These are phyloP conservation scores for Xylona heveae DNA, from an alignment of 495 filamentous ascomycete genomes.

Conservation along the genomic window DNA sequence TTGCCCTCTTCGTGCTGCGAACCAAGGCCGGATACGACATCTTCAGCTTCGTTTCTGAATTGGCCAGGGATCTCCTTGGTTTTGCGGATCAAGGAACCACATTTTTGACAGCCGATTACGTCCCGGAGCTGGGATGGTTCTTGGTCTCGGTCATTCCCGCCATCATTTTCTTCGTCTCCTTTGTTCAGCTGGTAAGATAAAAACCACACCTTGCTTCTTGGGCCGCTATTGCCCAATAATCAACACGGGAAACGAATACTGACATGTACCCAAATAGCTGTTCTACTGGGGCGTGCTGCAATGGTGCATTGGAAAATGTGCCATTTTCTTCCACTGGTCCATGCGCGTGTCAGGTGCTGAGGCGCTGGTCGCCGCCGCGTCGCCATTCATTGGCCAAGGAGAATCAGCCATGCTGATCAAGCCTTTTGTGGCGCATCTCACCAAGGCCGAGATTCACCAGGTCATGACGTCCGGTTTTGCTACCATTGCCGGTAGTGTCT, in stretches of 20 bases:
- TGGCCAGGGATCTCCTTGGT: slow-evolving; percentile 46
- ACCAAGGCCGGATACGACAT: slow-evolving; percentile 63
- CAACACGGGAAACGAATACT: too few relatives aligned
- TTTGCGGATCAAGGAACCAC: slow-evolving; percentile 47
- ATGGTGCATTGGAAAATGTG: slow-evolving; percentile 74
- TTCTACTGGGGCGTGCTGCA: slow-evolving; percentile 63
- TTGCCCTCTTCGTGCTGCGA: slow-evolving; percentile 71
- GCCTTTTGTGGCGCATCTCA: slow-evolving; percentile 66
- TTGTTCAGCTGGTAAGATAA: slow-evolving; percentile 40
- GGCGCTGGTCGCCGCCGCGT: slow-evolving; percentile 80
- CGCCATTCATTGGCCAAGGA: slow-evolving; percentile 84
- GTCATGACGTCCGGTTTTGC: slow-evolving; percentile 66
- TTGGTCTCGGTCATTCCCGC: slow-evolving; percentile 51
- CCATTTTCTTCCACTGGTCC: slow-evolving; percentile 75
- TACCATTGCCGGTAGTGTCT: slow-evolving; percentile 37
- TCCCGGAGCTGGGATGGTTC: slow-evolving; percentile 34
- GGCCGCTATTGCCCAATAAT: background rate
- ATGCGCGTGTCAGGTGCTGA: slow-evolving; percentile 85
- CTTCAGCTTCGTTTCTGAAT: slow-evolving; percentile 60
- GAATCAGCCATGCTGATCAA: slow-evolving; percentile 84
- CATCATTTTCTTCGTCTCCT: slow-evolving; percentile 81
- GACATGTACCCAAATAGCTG: slow-evolving; percentile 15
- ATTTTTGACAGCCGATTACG: slow-evolving; percentile 41
- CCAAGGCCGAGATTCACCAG: slow-evolving; percentile 71
- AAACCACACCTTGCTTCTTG: background rate